These are phyloP conservation scores for Didymella pinodella DNA, from an alignment of 2,329 filamentous ascomycete genomes.

Conservation along the genomic window DNA sequence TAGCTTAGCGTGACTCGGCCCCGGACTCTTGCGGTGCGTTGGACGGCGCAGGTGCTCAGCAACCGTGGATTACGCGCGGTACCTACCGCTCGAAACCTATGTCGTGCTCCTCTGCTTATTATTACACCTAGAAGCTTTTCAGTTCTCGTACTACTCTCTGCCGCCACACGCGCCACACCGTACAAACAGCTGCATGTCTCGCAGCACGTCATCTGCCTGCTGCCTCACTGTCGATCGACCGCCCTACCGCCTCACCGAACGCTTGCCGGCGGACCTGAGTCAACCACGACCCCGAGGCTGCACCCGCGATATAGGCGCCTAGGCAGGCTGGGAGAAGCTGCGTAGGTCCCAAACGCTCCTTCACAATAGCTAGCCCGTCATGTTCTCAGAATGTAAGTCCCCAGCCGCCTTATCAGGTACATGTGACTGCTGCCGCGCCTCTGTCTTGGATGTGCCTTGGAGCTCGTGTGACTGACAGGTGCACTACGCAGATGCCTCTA, in stretches of 20 bases:
- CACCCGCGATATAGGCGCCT: conserved; percentile 33
- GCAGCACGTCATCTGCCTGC: conserved; percentile 42
- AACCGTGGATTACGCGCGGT: conserved; percentile 7
- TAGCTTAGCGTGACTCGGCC: conserved; percentile 22
- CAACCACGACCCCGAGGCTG: conserved; percentile 32
- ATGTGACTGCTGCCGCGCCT: conserved; percentile 42
- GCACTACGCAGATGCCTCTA: conserved; percentile 79
- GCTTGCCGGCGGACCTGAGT: conserved; percentile 37
- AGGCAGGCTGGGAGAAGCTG: conserved; percentile 26
- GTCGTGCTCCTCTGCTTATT: conserved; percentile 18
- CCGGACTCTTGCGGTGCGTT: conserved; percentile 7
- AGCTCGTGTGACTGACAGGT: conserved; percentile 56
- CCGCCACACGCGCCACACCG: conserved; percentile 18
- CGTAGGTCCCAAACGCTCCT: conserved; percentile 24
- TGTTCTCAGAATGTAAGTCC: conserved; percentile 90
- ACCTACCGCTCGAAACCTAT: conserved; percentile 2
- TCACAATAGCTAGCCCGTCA: conserved; percentile 48
- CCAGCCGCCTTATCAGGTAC: conserved; percentile 41
- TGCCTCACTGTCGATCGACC: conserved; percentile 35
- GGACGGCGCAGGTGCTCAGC: conserved; percentile 12
- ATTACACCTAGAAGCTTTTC: conserved; percentile 4
- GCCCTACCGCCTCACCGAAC: conserved; percentile 41
- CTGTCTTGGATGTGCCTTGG: conserved; percentile 35
- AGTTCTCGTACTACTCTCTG: conserved; percentile 1
- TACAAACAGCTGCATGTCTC: conserved; percentile 37